These are phyloP conservation scores for Colletotrichum spaethianum DNA, from an alignment of 2,329 filamentous ascomycete genomes.

Conservation along the genomic window DNA sequence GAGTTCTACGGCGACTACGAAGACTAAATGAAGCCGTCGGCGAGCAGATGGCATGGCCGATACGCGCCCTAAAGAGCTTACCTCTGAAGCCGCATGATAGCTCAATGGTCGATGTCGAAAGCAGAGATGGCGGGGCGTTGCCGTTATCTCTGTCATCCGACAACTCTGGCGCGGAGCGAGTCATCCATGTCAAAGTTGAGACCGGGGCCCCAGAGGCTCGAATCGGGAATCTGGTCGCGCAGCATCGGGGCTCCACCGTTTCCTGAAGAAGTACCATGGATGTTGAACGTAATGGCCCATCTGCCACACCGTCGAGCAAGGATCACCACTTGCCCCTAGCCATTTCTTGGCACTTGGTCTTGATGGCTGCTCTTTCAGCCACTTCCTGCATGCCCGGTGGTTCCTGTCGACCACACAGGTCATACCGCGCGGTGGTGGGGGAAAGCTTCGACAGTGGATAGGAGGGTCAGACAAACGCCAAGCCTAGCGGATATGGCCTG, in stretches of 20 bases:
- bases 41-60: neutral
- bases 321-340: conserved; percentile 19
- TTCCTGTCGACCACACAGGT: conserved; percentile 12
- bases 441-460: conserved; percentile 14
- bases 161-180: conserved; percentile 3
- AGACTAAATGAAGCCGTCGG: conserved; percentile 20
- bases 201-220: neutral
- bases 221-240: conserved; percentile 1
- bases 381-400: conserved; percentile 21
- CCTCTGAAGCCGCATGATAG: conserved; percentile 2
- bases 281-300: conserved; percentile 12
- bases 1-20: conserved; percentile 6
- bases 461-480: conserved; percentile 29
- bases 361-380: conserved; percentile 4
- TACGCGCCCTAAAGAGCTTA: neutral
- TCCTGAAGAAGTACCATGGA: conserved; percentile 8
- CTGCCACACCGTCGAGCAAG: conserved; percentile 5
- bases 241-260: conserved; percentile 18
- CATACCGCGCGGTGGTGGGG: conserved; percentile 37
- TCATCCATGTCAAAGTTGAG: neutral
- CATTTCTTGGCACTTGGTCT: conserved; percentile 27
- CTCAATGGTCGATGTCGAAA: conserved; percentile 8
- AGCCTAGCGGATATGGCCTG: conserved; percentile 22
- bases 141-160: conserved; percentile 11
- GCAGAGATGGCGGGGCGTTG: neutral